These are phyloP conservation scores for Pseudevernia furfuracea DNA, from an alignment of 495 filamentous ascomycete genomes.

Conservation along the genomic window DNA sequence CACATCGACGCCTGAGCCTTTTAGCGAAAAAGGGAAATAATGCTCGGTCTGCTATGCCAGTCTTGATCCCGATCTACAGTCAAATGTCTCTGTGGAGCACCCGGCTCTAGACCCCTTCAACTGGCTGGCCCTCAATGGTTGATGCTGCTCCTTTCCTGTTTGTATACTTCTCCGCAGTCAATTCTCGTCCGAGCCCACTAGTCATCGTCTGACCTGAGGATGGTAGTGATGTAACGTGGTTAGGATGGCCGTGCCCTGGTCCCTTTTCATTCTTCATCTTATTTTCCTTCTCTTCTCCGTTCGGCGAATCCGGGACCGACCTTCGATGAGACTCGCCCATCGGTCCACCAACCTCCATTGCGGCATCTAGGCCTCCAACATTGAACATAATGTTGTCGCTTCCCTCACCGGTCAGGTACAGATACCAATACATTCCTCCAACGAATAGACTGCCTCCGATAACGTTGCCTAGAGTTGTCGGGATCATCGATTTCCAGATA, in stretches of 20 bases:
- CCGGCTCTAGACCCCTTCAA: constrained; percentile 1
- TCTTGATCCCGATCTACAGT: not conserved
- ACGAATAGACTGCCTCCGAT: constrained; percentile 47
- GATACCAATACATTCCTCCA: constrained; percentile 21
- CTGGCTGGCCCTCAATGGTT: constrained; percentile 9
- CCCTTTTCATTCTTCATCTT: constrained; percentile 10
- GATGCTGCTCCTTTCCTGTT: constrained; percentile 9
- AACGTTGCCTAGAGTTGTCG: constrained; percentile 50
- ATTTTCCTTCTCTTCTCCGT: not conserved
- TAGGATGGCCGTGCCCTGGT: not conserved
- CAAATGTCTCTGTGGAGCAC: not conserved
- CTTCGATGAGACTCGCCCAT: constrained; percentile 7
- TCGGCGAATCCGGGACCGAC: not conserved
- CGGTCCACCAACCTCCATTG: constrained; percentile 23
- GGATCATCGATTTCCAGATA: constrained; percentile 60
- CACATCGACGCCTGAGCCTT: not conserved
- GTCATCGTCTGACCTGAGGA: constrained; percentile 14
- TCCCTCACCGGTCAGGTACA: constrained; percentile 20
- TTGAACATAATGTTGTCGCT: constrained; percentile 18
- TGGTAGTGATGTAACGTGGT: constrained; percentile 15
- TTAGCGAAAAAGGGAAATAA: not conserved
- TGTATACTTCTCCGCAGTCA: constrained; percentile 18
- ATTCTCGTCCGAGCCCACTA: constrained; percentile 19
- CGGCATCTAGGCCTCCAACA: constrained; percentile 14
- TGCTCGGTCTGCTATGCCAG: not conserved